Evolutionary conservation across 768 basidiomycete genomes (phyloP), one percentile per base, ranked within the genome.

Genomic region (Russula griseocarnosa): DNA sequence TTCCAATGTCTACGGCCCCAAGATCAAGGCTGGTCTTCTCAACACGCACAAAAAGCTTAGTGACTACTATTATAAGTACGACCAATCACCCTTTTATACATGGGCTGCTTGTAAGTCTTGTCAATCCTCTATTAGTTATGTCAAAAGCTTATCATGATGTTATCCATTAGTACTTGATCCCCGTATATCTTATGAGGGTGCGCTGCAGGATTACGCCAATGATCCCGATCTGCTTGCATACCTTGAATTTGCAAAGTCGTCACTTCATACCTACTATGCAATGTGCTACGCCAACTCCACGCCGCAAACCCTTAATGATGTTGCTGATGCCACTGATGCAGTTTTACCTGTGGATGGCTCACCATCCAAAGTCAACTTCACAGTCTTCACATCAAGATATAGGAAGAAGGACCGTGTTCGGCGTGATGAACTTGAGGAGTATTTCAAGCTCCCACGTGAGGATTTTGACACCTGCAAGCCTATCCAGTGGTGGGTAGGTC

Each of bases 91-190:
- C 1, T 60, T 32, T 2, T 60, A 60, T 26, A 54, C 42, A 1
- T 60, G 60, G 51, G 60, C 60, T 11, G 38, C 51, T 16, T 11
- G 26, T 60, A 3, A 6, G 59, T 60, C 6, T 18, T 6, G 18
- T 16, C 20, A 3, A 22, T 9, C 1, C 5, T n/a, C 2, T n/a
- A 1, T 26, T 30, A 7, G 20, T 26, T 3, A 6, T 7, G 5
- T 10, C 30, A 1, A 3, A 3, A 18, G 22, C 16, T 16, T 5
- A 4, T 44, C 3, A 26, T 10, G 6, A 6, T 6, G 3, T 42
- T 16, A 10, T 18, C 6, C 30, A 30, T 5, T 18, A 60, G 59
- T 60, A 0, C 51, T 60, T 24, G 59, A 60, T 20, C 42, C 51
- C 0, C 3, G 30, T 1, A 60, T 60, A 22, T 32, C 40, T 0